Conservation (phyloP, 805 yeast species). For the Helenozyma baotianmanensis region DNA sequence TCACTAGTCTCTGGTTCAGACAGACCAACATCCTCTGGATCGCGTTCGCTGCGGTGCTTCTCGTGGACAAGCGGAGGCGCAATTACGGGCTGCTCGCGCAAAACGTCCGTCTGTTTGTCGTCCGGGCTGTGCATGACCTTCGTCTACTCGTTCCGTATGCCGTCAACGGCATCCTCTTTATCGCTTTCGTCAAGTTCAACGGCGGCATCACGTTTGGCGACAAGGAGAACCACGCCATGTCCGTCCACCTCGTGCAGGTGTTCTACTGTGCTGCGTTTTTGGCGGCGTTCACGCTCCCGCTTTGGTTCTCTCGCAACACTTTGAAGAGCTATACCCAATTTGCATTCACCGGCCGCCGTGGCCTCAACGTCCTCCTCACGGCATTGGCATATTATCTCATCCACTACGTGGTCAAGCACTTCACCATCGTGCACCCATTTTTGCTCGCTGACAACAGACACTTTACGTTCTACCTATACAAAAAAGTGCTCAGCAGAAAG, state of each 20-base stretch:
- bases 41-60: slow-evolving; percentile 50
- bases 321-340: slow-evolving; percentile 36
- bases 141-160: slow-evolving; percentile 44
- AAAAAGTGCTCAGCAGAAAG: slow-evolving; percentile 51
- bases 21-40: slow-evolving; percentile 93
- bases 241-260: slow-evolving; percentile 72
- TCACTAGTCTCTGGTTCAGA: slow-evolving; percentile 66
- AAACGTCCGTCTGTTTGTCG: slow-evolving; percentile 2
- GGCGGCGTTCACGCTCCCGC: slow-evolving; percentile 63
- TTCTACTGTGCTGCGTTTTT: slow-evolving; percentile 72
- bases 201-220: slow-evolving; percentile 92
- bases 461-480: slow-evolving; percentile 82
- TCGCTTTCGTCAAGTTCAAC: slow-evolving; percentile 55
- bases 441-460: slow-evolving; percentile 92
- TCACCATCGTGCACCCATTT: slow-evolving; percentile 83
- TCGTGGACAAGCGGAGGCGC: slow-evolving; percentile 44
- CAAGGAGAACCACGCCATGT: slow-evolving; percentile 72
- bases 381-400: slow-evolving; percentile 25
- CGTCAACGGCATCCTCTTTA: slow-evolving; percentile 50
- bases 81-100: neutral
- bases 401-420: slow-evolving; percentile 46
- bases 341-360: slow-evolving; percentile 19
- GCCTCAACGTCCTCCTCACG: slow-evolving; percentile 16
- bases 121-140: slow-evolving; percentile 16
- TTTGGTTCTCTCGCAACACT: slow-evolving; percentile 53